phyloP scores from a whole-genome alignment of 768 basidiomycete species.

The Suillus sp. region DNA sequence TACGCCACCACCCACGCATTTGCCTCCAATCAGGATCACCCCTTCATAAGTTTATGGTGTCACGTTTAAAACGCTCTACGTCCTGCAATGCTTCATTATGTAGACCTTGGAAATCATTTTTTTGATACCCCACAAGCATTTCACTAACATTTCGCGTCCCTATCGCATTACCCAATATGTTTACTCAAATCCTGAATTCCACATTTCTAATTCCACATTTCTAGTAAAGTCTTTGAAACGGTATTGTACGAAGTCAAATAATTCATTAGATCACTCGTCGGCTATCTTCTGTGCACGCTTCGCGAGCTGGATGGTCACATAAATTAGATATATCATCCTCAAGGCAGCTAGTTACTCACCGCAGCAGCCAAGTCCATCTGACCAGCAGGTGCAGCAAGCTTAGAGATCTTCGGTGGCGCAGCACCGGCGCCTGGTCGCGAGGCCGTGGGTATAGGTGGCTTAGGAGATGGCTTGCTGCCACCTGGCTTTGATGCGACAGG shows the following conservation, averaged over 20 bases:
- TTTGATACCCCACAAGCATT: slow-evolving; percentile 30
- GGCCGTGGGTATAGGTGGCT: slow-evolving; percentile 65
- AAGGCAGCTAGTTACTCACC: slow-evolving; percentile 44
- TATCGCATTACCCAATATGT: slow-evolving; percentile 20
- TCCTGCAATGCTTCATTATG: slow-evolving; percentile 17
- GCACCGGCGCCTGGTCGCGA: slow-evolving; percentile 50
- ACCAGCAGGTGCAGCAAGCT: slow-evolving; percentile 48
- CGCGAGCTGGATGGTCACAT: slow-evolving; percentile 55
- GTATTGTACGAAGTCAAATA: not conserved
- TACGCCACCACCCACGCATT: slow-evolving; percentile 17
- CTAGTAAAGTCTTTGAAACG: slow-evolving; percentile 9
- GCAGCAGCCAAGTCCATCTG: slow-evolving; percentile 85
- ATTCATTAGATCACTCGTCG: slow-evolving; percentile 40
- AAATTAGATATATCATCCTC: not conserved
- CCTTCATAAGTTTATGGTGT: slow-evolving; percentile 21
- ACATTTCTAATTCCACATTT: not conserved
- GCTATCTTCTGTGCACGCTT: slow-evolving; percentile 71
- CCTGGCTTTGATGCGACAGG: slow-evolving; percentile 57
- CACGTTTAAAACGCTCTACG: slow-evolving; percentile 10
- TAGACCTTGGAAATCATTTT: slow-evolving; percentile 29
- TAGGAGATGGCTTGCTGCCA: slow-evolving; percentile 50
- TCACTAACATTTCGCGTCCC: slow-evolving; percentile 14
- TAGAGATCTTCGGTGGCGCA: slow-evolving; percentile 42
- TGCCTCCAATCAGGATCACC: slow-evolving; percentile 49
- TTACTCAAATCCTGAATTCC: slow-evolving; percentile 9